phyloP scores from a whole-genome alignment of 257 asterid species.

The Anisodus tanguticus region DNA sequence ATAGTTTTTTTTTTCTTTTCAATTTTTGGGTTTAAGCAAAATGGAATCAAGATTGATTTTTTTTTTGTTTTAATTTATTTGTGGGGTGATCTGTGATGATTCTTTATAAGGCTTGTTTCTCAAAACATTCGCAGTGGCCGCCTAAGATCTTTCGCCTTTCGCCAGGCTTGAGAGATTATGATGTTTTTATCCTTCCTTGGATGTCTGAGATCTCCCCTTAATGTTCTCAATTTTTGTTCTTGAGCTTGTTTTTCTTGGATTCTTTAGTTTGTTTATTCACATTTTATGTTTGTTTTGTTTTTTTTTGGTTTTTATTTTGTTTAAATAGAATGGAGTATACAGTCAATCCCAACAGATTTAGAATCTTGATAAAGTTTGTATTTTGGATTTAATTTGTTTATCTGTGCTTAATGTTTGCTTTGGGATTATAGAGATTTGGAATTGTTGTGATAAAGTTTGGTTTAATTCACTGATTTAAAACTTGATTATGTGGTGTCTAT shows the following conservation, averaged over 20 bases:
- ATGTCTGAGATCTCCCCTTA: conserved; percentile 56
- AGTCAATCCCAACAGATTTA: no score
- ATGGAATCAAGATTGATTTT: background rate
- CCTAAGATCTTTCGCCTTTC: conserved; percentile 72
- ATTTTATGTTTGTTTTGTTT: background rate
- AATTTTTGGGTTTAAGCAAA: background rate
- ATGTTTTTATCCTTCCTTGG: conserved; percentile 80
- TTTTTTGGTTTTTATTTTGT: no score
- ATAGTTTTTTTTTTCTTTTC: background rate
- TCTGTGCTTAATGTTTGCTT: no score
- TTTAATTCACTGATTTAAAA: background rate
- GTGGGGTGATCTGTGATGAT: conserved; percentile 45
- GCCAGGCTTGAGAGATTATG: conserved; percentile 80
- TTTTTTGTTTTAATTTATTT: background rate
- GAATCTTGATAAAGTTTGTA: no score
- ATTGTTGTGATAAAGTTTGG: background rate
- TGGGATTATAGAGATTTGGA: no score
- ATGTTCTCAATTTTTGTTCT: background rate
- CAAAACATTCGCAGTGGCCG: conserved; percentile 82
- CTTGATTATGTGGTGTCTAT: background rate
- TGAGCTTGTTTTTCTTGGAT: background rate
- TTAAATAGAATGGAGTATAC: no score
- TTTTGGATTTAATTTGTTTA: no score
- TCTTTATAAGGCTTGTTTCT: conserved; percentile 67
- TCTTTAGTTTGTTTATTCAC: no score